phyloP scores from a whole-genome alignment of 163 green algal species.

The Coccomyxa subellipsoidea region DNA sequence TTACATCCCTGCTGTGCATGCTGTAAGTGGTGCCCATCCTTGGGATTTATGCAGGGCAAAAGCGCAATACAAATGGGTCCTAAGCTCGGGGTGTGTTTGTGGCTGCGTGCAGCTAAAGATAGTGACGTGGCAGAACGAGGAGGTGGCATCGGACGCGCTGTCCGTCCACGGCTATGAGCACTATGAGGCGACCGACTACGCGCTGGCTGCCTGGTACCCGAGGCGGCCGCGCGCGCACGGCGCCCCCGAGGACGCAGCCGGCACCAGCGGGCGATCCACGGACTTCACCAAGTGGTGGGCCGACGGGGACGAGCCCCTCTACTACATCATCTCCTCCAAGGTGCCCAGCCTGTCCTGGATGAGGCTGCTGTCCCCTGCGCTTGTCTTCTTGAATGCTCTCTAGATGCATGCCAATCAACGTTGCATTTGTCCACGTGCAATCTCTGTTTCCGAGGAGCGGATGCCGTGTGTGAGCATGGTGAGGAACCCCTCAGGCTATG shows the following conservation, averaged over 20 bases:
- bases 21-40: too few species aligned
- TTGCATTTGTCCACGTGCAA: too few species aligned
- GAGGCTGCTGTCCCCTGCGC: too few species aligned
- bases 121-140: slow-evolving; percentile 47
- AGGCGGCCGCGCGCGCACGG: background rate
- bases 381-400: too few species aligned
- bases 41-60: too few species aligned
- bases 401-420: too few species aligned
- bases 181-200: slow-evolving; percentile 52
- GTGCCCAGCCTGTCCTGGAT: slow-evolving; percentile 18
- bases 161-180: slow-evolving; percentile 51
- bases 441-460: too few species aligned
- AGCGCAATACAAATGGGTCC: too few species aligned
- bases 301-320: slow-evolving; percentile 67
- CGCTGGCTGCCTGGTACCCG: slow-evolving; percentile 35
- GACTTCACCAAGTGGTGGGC: slow-evolving; percentile 43
- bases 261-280: slow-evolving; percentile 17
- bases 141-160: slow-evolving; percentile 57
- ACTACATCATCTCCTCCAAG: slow-evolving; percentile 61
- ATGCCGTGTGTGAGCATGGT: too few species aligned
- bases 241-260: background rate
- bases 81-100: too few species aligned
- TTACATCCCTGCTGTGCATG: too few species aligned
- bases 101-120: slow-evolving; percentile 48
- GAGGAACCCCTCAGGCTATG: too few species aligned